Evolutionary conservation across 2,329 filamentous ascomycete species (phyloP), one percentile per base, ranked within the genome.

Genomic region (Sporothrix mexicana): DNA sequence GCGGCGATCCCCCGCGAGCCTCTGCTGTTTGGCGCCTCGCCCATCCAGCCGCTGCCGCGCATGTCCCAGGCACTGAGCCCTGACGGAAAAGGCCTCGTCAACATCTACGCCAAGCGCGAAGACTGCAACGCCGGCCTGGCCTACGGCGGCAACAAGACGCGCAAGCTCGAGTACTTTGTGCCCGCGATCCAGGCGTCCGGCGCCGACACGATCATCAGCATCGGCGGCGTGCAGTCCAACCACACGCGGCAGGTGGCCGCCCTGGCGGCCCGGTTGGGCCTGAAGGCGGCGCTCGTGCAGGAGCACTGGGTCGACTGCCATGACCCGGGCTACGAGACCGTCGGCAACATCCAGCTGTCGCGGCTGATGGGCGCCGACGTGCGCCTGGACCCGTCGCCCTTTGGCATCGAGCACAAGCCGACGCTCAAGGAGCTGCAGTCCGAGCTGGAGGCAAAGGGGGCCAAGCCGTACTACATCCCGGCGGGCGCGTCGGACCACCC

Each of bases 341-440:
- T 91, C 8, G 91, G 91, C 75, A 93, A 93, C 82, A 90, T 93
- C 75, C 90, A 93, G 81, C 85, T 93, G 2, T 90, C 88, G 2
- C 84, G 90, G 0, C 83, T 92, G 25, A 91, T 92, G 89, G 87
- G 87, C 62, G 90, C 88, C 1, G 88, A 92, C 74, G 85, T 90
- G 20, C 82, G 86, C 0, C 84, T 92, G 0, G 88, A 91, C 77
- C 83, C 85, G 0, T 87, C 87, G 0, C 81, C 80, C 0, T 93
- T 93, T 77, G 90, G 90, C 36, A 93, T 93, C 76, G 89, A 89
- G 80, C 90, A 93, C 81, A 92, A 92, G 81, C 80, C 82, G 0
- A 90, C 89, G 0, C 84, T 94, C 64, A 83, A 85, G 15, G 87
- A 90, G 77, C 85, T 90, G 17, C 80, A 83, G 73, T 79, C 77